Evolutionary conservation across 2,329 filamentous ascomycete species (phyloP), one percentile per base, ranked within the genome.

Genomic region (Colletotrichum tropicale): DNA sequence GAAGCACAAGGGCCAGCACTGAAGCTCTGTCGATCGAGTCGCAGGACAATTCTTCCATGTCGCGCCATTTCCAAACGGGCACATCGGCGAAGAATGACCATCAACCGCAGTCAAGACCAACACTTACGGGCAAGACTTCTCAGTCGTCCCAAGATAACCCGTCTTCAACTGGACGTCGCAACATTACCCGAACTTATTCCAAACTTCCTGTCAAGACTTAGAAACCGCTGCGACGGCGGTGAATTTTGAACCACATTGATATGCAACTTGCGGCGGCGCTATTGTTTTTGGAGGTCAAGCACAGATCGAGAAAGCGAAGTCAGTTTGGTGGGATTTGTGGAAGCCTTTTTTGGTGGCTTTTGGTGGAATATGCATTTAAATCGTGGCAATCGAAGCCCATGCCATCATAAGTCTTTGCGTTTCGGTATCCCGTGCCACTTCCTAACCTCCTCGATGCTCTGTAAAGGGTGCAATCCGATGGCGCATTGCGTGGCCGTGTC

Each of bases 361-460:
- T 68, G 30, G 24, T 69, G 66, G 65, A 73, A 69, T 69, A 68
- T 69, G 73, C 74, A 74, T 32, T 32, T 66, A 76, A 58, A 64
- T 61, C 52, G 58, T 43, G 65, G 70, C 30, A 64, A 28, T 38
- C 15, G 36, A 66, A 58, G 48, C 43, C 13, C 61, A 24, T 48
- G 48, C 28, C 56, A 28, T 65, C 48, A n/a, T 56, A 26, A 65
- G 21, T 30, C 58, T 61, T 8, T 32, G n/a, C 30, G 32, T 18
- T 48, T 26, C 36, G 55, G 43, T 52, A 28, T 60, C 13, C 26
- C 7, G 30, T 68, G 34, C 38, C 70, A 43, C 28, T 34, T 21
- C 32, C 18, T 48, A 62, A 24, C 34, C 58, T 61, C 43, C 48
- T 65, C 9, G 24, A 21, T 18, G 30, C 62, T 62, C 26, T 65